Base-by-base conservation (phyloP, 768 basidiomycete species). In the Boletus patriciae region DNA sequence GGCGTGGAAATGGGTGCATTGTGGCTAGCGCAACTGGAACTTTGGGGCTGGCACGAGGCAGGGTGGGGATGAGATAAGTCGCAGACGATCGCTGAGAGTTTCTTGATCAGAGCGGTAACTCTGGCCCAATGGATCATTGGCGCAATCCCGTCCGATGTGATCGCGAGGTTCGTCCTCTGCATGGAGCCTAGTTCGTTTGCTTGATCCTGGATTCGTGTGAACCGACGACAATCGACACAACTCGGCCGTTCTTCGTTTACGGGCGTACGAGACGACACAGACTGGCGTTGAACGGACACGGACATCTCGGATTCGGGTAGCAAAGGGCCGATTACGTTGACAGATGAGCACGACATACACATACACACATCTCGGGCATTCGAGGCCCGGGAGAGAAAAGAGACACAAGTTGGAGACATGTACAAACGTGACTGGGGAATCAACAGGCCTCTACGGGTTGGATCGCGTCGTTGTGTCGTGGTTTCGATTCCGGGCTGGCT, bases 401-500 rank as follows among this genome's bases (percentile, higher is more conserved):
- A 33, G 31, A 33, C 31, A 25, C 25, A 25, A n/a, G n/a, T n/a
- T n/a, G n/a, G 29, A 31, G 29, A 31, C 29, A 8, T 18, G 37
- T 16, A 38, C 16, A 38, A 36, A 36, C 1, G 37, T 38, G 7
- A 38, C 8, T 4, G 37, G 6, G n/a, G 16, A 38, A 16, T 38
- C 52, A 67, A 19, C 52, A 41, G 16, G 33, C 50, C 53, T 56
- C 57, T 21, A 48, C 45, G 36, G 52, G 37, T 4, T 43, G 55
- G 3, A 50, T 44, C 38, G 40, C 18, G 36, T 48, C 43, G 13
- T n/a, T 18, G 11, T 37, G 47, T 3, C 25, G 48, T 13, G 46
- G 46, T 40, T n/a, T 54, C 4, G 55, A 50, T 19, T 64, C 53
- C 0, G 66, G 58, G 40, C 58, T 70, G 6, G 59, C 51, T 46